Evolutionary conservation across 257 asterid species (phyloP), one percentile per base, ranked within the genome.

Genomic region (Anisodus acutangulus): DNA sequence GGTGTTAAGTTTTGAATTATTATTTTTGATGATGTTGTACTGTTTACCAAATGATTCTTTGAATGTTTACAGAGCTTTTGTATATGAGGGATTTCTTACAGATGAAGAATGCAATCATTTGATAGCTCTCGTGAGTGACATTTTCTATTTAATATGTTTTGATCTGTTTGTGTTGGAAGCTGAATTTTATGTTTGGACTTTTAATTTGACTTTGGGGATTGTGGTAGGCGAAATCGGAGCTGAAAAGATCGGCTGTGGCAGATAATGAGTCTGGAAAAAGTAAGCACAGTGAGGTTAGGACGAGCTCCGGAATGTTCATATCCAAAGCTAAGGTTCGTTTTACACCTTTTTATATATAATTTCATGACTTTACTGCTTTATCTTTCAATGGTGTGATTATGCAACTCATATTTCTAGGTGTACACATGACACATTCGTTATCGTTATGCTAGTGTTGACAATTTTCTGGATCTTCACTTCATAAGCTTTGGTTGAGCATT

Each of bases 241-340:
- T 96, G 91, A 96, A 93, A 92, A 91, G 98, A 88, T 96, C 98
- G 11, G 93, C 91, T 9, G 99, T 96, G 85, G 98, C 98, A 3
- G 98, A 96, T 85, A 91, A 92, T 90, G 86, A 83, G 51, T 94
- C 99, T 60, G 99, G 99, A 68, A 82, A 91, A 85, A 91, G 95
- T 86, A 91, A 87, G 86, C 91, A 88, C 10, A 94, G 98, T 76
- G 97, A 91, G 87, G 97, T 92, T 68, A 94, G 99, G 90, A 22
- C 26, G 26, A 22, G 26, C 26, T 22, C 26, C 26, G 26, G 26
- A 22, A 96, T 93, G 98, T 94, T 96, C 72, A 96, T 96, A 68
- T 16, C 86, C 31, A 96, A 93, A 87, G 97, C 68, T 59, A 94
- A 93, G 98, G 99, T 96, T 84, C 43, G 93, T 84, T 84, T 81